phyloP scores from a whole-genome alignment of 495 filamentous ascomycete species.

The Podospora anserina region DNA sequence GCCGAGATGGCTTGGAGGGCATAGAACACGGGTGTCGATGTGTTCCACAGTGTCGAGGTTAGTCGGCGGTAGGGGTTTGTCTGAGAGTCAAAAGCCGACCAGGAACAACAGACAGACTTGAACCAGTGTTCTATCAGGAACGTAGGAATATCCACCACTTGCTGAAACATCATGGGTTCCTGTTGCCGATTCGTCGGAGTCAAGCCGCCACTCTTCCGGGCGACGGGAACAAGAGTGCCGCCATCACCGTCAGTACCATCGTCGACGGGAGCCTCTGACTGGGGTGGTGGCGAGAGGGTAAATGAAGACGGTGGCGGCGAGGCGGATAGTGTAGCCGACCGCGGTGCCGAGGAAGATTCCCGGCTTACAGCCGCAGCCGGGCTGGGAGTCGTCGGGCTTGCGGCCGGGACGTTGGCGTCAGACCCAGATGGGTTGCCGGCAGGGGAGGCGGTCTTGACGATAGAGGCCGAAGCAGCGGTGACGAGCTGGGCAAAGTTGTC shows the following conservation, averaged over 20 bases:
- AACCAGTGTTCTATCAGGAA: constrained; percentile 40
- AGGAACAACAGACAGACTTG: constrained; percentile 35
- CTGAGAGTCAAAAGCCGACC: constrained; percentile 34
- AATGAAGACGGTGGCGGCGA: constrained; percentile 12
- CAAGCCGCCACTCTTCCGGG: background rate
- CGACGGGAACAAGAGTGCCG: constrained; percentile 2
- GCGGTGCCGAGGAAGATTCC: constrained; percentile 5
- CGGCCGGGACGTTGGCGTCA: background rate
- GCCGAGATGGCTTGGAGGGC: constrained; percentile 34
- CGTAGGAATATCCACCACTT: constrained; percentile 33
- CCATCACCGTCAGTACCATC: background rate
- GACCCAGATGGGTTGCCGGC: background rate
- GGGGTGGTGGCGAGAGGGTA: constrained; percentile 13
- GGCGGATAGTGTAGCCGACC: constrained; percentile 8
- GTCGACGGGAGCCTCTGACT: constrained; percentile 4
- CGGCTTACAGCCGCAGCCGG: background rate
- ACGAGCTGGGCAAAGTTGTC: constrained; percentile 35
- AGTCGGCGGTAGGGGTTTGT: constrained; percentile 32
- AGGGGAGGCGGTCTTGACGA: constrained; percentile 13
- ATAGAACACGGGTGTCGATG: constrained; percentile 28
- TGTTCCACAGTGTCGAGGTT: constrained; percentile 29
- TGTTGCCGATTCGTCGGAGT: background rate
- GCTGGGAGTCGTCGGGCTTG: background rate
- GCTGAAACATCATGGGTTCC: constrained; percentile 20
- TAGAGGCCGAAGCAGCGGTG: constrained; percentile 33